Conservation (phyloP, 805 yeast genomes). For the Wickerhamiella alocasiicola region DNA sequence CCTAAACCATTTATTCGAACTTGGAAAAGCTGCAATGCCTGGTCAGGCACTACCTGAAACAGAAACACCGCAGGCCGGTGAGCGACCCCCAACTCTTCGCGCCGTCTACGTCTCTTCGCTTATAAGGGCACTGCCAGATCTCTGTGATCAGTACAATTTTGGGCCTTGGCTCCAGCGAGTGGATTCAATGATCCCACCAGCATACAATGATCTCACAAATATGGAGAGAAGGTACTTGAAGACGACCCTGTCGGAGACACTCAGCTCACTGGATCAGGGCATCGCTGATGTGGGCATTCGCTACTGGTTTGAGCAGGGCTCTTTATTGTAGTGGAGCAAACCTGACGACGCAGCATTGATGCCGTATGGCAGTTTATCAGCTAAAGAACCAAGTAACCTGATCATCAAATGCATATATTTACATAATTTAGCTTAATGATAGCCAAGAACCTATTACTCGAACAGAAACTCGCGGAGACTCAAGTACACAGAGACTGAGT, state of each 20-base stretch:
- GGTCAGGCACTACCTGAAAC: slow-evolving; percentile 28
- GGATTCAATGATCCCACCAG: slow-evolving; percentile 23
- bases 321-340: slow-evolving; percentile 7
- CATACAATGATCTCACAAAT: slow-evolving; percentile 17
- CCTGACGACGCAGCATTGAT: too few species aligned
- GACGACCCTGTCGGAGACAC: slow-evolving; percentile 16
- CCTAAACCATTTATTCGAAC: slow-evolving; percentile 32
- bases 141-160: slow-evolving; percentile 33
- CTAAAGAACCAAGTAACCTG: too few species aligned
- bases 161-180: slow-evolving; percentile 38
- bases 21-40: slow-evolving; percentile 26
- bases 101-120: slow-evolving; percentile 38
- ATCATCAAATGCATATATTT: too few species aligned
- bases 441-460: too few species aligned
- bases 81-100: slow-evolving; percentile 28
- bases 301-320: slow-evolving; percentile 23
- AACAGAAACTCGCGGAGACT: too few species aligned
- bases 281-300: slow-evolving; percentile 24
- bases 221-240: slow-evolving; percentile 18
- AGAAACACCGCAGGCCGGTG: slow-evolving; percentile 18
- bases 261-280: slow-evolving; percentile 17
- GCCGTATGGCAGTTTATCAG: too few species aligned
- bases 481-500: too few species aligned
- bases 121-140: slow-evolving; percentile 41
- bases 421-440: too few species aligned